phyloP scores from a whole-genome alignment of 306 rosid species.

The Amphicarpaea edgeworthii region DNA sequence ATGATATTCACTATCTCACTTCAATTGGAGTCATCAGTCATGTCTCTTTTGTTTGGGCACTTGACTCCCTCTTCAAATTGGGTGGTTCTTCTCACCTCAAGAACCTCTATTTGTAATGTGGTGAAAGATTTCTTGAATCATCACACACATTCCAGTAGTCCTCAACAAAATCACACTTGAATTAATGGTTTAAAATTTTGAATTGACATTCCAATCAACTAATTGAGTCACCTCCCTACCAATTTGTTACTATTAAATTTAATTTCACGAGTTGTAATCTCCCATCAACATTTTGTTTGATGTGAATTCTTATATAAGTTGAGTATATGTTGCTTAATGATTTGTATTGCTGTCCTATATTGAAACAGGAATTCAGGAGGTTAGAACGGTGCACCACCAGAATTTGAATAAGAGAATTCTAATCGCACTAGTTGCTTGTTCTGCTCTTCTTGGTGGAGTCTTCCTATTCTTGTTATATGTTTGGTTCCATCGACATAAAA shows the following conservation, averaged over 20 bases:
- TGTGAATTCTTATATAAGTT: conserved; percentile 6
- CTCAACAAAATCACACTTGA: too few species aligned
- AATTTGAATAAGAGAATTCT: conserved; percentile 75
- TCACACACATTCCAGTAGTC: too few species aligned
- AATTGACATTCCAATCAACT: too few species aligned
- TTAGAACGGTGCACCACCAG: conserved; percentile 68
- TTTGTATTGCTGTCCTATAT: conserved; percentile 19
- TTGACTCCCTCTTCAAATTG: too few species aligned
- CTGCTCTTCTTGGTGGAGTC: conserved; percentile 72
- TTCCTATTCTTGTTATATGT: conserved; percentile 60
- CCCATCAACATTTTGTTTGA: conserved; percentile 22
- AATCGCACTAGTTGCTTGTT: conserved; percentile 69
- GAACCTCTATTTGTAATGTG: too few species aligned
- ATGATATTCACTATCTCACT: too few species aligned
- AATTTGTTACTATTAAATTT: conserved; percentile 12
- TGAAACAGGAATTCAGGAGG: conserved; percentile 63
- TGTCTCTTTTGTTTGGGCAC: too few species aligned
- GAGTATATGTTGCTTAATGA: conserved; percentile 25
- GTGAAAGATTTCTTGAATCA: too few species aligned
- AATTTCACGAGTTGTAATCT: conserved; percentile 5
- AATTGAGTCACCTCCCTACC: background rate
- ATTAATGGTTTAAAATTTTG: too few species aligned
- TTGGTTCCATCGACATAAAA: conserved; percentile 64
- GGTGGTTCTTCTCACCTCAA: too few species aligned
- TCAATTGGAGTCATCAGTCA: too few species aligned